phyloP scores from a whole-genome alignment of 129 eudicot species.

The Apium graveolens region DNA sequence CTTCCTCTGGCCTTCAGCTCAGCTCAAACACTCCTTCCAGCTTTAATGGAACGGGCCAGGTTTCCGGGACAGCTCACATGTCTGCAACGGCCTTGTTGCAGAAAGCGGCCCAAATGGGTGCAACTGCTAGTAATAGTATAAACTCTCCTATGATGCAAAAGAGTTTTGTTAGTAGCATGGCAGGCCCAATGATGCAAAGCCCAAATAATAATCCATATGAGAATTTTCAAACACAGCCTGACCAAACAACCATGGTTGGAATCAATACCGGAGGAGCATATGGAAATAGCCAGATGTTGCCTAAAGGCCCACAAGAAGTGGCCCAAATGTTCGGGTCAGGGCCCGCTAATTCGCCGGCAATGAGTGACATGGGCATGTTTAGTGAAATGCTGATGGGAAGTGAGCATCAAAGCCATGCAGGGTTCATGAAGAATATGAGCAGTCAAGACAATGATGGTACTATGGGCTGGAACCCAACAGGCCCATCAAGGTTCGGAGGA shows the following conservation, averaged over 20 bases:
- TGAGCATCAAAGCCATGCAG: slow-evolving; percentile 22
- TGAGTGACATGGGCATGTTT: slow-evolving; percentile 45
- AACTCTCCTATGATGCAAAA: slow-evolving; percentile 83
- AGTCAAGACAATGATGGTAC: slow-evolving; percentile 17
- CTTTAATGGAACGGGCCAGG: slow-evolving; percentile 25
- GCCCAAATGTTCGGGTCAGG: slow-evolving; percentile 21
- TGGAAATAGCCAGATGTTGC: slow-evolving; percentile 18
- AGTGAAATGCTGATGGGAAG: slow-evolving; percentile 42
- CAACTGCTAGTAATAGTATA: slow-evolving; percentile 51
- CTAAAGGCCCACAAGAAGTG: slow-evolving; percentile 38
- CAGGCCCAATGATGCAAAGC: slow-evolving; percentile 35
- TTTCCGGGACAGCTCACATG: slow-evolving; percentile 47
- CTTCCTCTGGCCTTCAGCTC: slow-evolving; percentile 70
- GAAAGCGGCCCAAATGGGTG: slow-evolving; percentile 73
- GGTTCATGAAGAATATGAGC: slow-evolving; percentile 20
- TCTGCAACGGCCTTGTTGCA: slow-evolving; percentile 80
- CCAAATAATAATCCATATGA: slow-evolving; percentile 20
- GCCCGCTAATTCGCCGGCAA: slow-evolving; percentile 16
- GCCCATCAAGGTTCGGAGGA: slow-evolving; percentile 27
- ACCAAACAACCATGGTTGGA: slow-evolving; percentile 28
- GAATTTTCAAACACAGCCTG: slow-evolving; percentile 29
- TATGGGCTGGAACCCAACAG: slow-evolving; percentile 14
- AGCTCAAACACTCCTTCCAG: slow-evolving; percentile 39
- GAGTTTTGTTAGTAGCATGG: slow-evolving; percentile 53
- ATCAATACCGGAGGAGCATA: background rate